Percentiles rank a stretch among this genome's conserved stretches.
Evolutionary conservation across 768 basidiomycete genomes (phyloP).

Genomic region (Trametes maxima): DNA sequence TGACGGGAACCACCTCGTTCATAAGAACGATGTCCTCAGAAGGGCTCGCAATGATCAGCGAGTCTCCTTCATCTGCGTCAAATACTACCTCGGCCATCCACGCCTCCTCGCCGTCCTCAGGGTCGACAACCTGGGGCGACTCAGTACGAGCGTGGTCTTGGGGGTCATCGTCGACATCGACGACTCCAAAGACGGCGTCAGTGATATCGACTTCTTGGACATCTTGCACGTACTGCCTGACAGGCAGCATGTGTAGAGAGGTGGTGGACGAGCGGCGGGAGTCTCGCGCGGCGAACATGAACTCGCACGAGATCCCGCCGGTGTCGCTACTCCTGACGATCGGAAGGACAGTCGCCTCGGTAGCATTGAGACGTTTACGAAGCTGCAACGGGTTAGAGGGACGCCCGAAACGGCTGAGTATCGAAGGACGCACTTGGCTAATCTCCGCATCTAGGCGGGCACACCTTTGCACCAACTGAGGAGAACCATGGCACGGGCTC

Average conservation of each 20-base stretch:
- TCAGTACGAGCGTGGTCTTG: background rate
- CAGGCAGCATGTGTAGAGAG: background rate
- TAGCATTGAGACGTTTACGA: constrained; percentile 4
- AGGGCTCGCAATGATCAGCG: background rate
- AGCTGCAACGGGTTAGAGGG: background rate
- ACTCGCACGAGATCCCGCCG: constrained; percentile 8
- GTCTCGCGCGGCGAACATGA: constrained; percentile 2
- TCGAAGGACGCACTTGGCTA: background rate
- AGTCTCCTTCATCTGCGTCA: background rate
- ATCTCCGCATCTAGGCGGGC: constrained; percentile 7
- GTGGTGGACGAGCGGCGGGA: background rate
- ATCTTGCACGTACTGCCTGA: background rate
- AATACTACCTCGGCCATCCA: background rate
- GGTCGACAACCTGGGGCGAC: background rate
- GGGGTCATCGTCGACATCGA: background rate
- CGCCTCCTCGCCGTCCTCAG: background rate
- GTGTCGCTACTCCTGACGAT: constrained; percentile 4
- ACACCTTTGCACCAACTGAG: constrained; percentile 1
- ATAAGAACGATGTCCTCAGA: background rate
- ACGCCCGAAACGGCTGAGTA: background rate
- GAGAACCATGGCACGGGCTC: background rate
- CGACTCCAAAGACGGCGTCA: background rate
- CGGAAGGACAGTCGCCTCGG: background rate
- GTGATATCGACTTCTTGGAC: background rate
- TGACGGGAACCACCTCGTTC: background rate